phyloP scores from a whole-genome alignment of 139 green algal species.

The Mychonastes homosphaera region DNA sequence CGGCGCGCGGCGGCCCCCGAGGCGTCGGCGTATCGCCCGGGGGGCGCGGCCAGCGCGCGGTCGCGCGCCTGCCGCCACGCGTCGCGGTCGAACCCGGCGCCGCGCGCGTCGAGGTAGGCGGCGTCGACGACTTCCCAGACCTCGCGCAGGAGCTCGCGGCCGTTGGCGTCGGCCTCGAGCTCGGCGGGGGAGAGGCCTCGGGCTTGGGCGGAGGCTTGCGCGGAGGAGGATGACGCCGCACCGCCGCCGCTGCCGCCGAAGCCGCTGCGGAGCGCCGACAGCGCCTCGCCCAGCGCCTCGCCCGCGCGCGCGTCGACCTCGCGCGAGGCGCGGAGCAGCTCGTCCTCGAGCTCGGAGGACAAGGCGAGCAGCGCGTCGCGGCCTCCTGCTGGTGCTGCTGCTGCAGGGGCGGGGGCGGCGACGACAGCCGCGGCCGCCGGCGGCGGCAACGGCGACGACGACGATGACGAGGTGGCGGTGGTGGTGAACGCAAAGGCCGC shows the following conservation, averaged over 20 bases:
- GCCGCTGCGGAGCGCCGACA: conserved; percentile 7
- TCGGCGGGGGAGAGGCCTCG: not conserved
- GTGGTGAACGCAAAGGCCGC: too few species aligned
- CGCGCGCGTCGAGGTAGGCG: conserved; percentile 67
- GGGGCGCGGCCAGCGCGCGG: conserved; percentile 23
- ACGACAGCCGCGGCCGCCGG: too few species aligned
- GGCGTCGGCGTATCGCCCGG: conserved; percentile 14
- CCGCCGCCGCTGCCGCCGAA: not conserved
- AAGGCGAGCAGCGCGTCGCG: not conserved
- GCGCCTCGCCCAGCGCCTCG: conserved; percentile 8
- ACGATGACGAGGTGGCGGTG: too few species aligned
- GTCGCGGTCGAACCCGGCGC: conserved; percentile 22
- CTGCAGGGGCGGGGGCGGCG: too few species aligned
- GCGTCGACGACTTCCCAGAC: conserved; percentile 52
- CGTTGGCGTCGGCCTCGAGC: not conserved
- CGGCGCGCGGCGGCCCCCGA: too few species aligned
- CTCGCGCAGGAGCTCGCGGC: not conserved
- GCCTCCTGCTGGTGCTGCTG: conserved; percentile 19
- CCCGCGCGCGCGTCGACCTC: conserved; percentile 28
- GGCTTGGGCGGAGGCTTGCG: not conserved
- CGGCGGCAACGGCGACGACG: too few species aligned
- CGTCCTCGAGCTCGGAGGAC: conserved; percentile 21
- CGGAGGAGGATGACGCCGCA: not conserved
- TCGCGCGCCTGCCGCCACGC: conserved; percentile 33
- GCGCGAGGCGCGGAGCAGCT: conserved; percentile 23